Base-by-base conservation (phyloP, 148 eudicot species). In the Gaultheria prostrata region DNA sequence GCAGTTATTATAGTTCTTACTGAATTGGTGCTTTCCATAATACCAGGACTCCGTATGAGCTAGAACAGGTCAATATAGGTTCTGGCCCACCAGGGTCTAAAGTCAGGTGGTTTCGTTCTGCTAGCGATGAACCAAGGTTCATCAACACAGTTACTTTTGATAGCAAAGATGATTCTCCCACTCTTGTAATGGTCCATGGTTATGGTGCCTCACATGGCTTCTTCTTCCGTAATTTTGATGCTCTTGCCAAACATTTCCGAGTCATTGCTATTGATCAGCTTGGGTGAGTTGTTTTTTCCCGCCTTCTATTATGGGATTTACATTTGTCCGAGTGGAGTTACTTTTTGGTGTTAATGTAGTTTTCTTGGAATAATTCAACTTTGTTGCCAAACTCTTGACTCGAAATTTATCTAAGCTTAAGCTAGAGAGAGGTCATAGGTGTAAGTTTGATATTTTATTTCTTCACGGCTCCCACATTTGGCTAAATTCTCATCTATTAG, bases 191-290 rank as follows among this genome's bases (percentile, higher is more conserved):
- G 98, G 91, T 97, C 80, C 99, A 97, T 80, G 99, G 99, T 74
- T 97, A 94, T 85, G 99, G 89, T 82, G 99, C 98, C 67, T 93
- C 99, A 79, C 96, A 97, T 84, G 99, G 99, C 53, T 97, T 97
- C 90, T 97, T 97, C 92, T 97, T 92, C 76, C 93, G 99, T 35
- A 97, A 97, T 87, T 94, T 94, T 89, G 99, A 94, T 82, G 92
- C 92, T 9, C 91, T 97, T 89, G 95, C 97, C 35, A 86, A 84
- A 15, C 91, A 88, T 67, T 97, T 97, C 84, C 88, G 89, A 88
- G 94, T 97, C 82, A 93, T 97, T 86, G 99, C 98, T 53, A 91
- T 97, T 53, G 99, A 97, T 91, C 99, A 97, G 81, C 97, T 97
- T 86, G 99, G 98, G 97, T 97, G 74, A 83, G 92, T 45, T 39